phyloP scores from a whole-genome alignment of 257 asterid genomes.

The Lycium ferocissimum region DNA sequence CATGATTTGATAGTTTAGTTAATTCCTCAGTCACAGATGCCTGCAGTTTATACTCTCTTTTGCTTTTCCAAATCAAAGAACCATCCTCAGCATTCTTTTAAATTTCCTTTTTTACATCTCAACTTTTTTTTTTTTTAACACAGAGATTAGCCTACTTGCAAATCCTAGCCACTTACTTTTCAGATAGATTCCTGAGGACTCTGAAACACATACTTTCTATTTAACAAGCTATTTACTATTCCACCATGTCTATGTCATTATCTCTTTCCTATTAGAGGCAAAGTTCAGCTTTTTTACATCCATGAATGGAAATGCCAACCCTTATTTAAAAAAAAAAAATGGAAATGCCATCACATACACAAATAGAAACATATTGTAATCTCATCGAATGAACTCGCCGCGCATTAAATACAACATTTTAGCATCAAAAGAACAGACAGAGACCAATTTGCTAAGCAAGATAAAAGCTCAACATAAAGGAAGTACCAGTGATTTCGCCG shows the following conservation, averaged over 20 bases:
- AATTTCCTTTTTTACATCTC: conserved; percentile 14
- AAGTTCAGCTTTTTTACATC: neutral
- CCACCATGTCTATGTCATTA: neutral
- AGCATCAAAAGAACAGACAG: neutral
- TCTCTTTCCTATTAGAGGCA: conserved; percentile 13
- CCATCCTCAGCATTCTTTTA: neutral
- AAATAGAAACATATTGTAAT: neutral
- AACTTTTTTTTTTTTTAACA: neutral
- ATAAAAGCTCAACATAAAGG: conserved; percentile 21
- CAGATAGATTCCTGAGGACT: neutral
- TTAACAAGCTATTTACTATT: conserved; percentile 22
- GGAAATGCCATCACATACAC: conserved; percentile 4
- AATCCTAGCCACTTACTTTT: conserved; percentile 15
- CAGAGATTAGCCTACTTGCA: neutral
- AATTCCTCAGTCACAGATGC: neutral
- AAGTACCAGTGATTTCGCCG: conserved; percentile 78
- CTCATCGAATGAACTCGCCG: conserved; percentile 18
- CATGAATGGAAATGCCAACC: conserved; percentile 25
- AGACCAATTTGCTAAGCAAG: neutral
- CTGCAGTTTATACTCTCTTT: neutral
- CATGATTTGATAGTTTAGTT: conserved; percentile 3
- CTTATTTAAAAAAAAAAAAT: neutral
- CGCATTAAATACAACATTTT: conserved; percentile 1
- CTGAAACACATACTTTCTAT: neutral
- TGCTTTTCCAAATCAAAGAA: conserved; percentile 18